phyloP scores from a whole-genome alignment of 257 asterid species.

The Cordia subcordata region DNA sequence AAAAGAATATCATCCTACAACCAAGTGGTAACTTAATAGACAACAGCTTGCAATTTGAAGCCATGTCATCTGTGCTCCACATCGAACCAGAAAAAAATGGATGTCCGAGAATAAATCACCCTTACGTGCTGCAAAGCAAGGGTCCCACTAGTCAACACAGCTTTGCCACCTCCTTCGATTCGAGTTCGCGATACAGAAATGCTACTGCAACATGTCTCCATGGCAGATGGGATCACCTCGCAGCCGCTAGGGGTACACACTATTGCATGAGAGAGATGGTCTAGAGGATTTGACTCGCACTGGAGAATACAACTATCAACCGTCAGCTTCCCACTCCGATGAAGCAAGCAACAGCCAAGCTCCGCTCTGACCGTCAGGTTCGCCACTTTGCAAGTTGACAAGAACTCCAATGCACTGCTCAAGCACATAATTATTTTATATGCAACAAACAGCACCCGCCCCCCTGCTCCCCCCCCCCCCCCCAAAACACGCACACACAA shows the following conservation, averaged over 20 bases:
- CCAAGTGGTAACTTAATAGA: not conserved
- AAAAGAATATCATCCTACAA: not conserved
- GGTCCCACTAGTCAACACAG: constrained; percentile 79
- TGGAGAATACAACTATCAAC: constrained; percentile 88
- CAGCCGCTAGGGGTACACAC: constrained; percentile 69
- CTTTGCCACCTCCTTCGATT: constrained; percentile 97
- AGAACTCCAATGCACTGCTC: constrained; percentile 81
- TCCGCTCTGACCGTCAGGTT: constrained; percentile 90
- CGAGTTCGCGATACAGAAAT: constrained; percentile 72
- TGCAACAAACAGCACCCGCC: not conserved
- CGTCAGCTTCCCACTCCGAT: constrained; percentile 85
- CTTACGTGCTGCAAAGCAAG: constrained; percentile 79
- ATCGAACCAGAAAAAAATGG: constrained; percentile 80
- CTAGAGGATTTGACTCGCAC: constrained; percentile 85
- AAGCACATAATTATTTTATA: constrained; percentile 19
- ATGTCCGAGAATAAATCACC: constrained; percentile 71
- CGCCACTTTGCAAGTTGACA: constrained; percentile 85
- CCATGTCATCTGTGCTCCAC: constrained; percentile 35
- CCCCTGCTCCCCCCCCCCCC: too few species aligned
- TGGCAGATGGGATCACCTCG: constrained; percentile 29
- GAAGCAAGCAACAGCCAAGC: constrained; percentile 96
- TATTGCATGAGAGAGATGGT: constrained; percentile 91
- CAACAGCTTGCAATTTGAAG: not conserved
- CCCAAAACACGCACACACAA: too few species aligned
- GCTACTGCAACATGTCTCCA: constrained; percentile 33